These are phyloP conservation scores for Buddleja alternifolia DNA, from an alignment of 257 asterid genomes.

Conservation along the genomic window DNA sequence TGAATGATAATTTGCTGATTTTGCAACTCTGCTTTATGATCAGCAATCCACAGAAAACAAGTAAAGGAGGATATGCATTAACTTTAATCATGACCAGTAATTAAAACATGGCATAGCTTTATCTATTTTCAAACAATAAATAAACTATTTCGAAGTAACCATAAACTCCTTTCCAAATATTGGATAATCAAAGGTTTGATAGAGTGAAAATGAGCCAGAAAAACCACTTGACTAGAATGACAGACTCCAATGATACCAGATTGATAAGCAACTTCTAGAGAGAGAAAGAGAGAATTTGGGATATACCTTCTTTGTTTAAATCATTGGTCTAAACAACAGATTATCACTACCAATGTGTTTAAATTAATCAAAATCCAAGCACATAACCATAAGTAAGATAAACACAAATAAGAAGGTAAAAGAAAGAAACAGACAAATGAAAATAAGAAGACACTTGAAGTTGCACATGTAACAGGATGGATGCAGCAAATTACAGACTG, in stretches of 20 bases:
- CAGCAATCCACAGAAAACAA: background rate
- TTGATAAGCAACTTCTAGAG: background rate
- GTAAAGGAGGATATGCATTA: background rate
- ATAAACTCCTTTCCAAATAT: slow-evolving; percentile 7
- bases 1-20: background rate
- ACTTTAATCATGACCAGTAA: background rate
- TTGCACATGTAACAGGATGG: slow-evolving; percentile 7
- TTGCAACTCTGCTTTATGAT: background rate
- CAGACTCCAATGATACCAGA: background rate
- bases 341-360: background rate
- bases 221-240: background rate
- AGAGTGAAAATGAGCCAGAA: background rate
- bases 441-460: slow-evolving; percentile 9
- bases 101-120: background rate
- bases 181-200: slow-evolving; percentile 11
- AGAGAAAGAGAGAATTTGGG: background rate
- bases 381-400: background rate
- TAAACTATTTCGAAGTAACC: background rate
- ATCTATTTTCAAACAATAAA: background rate
- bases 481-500: slow-evolving; percentile 12
- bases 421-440: background rate
- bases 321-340: background rate
- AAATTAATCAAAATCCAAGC: background rate
- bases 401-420: slow-evolving; percentile 5
- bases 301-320: background rate